Percentiles rank a stretch among this genome's conserved stretches.
These are phyloP conservation scores for Asclepias syriaca DNA, from an alignment of 257 asterid genomes.

Conservation along the genomic window DNA sequence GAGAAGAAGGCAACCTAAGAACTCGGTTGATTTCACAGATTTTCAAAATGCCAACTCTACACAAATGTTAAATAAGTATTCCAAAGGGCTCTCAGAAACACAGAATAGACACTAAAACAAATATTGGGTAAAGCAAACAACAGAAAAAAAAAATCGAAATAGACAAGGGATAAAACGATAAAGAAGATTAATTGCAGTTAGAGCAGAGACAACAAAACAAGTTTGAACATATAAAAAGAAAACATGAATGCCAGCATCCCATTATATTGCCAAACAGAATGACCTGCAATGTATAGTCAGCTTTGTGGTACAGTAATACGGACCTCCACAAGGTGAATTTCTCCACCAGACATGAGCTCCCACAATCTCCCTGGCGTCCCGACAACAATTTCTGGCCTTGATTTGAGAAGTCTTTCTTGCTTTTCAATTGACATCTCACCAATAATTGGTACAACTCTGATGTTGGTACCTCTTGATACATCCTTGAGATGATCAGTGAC, in stretches of 20 bases:
- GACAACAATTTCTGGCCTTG: constrained; percentile 94
- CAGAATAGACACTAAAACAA: background rate
- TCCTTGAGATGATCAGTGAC: constrained; percentile 86
- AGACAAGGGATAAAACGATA: background rate
- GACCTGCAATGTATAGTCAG: constrained; percentile 3
- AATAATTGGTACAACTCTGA: constrained; percentile 79
- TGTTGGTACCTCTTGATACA: constrained; percentile 51
- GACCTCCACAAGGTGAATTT: constrained; percentile 82
- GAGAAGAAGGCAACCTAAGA: background rate
- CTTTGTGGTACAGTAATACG: constrained; percentile 20
- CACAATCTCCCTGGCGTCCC: constrained; percentile 98
- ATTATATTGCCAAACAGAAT: background rate
- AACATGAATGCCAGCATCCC: background rate
- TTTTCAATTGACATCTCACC: constrained; percentile 95
- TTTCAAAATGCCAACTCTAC: background rate
- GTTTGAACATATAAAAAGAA: background rate
- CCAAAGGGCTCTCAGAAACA: background rate
- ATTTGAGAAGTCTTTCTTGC: constrained; percentile 84
- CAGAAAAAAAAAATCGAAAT: background rate
- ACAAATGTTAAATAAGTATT: background rate
- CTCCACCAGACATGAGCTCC: constrained; percentile 97
- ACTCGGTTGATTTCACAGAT: background rate
- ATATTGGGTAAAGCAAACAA: background rate
- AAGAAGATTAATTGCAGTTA: background rate
- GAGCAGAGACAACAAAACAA: background rate